Evolutionary conservation across 805 yeast species (phyloP).

Genomic region (Metschnikowia reukaufii): DNA sequence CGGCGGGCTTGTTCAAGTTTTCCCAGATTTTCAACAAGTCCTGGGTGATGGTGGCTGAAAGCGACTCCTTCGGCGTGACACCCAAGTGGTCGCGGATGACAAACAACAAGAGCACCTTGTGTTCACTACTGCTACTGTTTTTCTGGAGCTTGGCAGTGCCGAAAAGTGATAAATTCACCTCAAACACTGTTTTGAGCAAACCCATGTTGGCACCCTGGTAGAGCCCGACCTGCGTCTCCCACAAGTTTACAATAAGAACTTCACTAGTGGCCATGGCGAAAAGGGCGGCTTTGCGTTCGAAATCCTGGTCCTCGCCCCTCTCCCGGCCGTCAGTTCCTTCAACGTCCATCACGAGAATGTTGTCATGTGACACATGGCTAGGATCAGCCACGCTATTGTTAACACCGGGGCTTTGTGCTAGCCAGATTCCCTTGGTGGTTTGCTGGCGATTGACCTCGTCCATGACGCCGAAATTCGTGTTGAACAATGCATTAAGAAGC

Average conservation of each 20-base stretch:
- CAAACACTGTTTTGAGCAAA: conserved; percentile 89
- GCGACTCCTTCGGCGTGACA: conserved; percentile 72
- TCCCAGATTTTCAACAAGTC: conserved; percentile 83
- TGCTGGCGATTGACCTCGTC: conserved; percentile 82
- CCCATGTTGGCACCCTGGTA: conserved; percentile 99
- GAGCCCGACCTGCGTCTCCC: conserved; percentile 97
- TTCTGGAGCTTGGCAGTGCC: conserved; percentile 46
- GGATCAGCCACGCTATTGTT: conserved; percentile 12
- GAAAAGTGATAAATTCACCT: conserved; percentile 85
- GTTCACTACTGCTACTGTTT: conserved; percentile 30
- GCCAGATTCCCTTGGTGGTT: conserved; percentile 58
- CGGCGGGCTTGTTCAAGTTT: conserved; percentile 69
- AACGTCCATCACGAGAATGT: conserved; percentile 87
- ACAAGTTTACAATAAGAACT: conserved; percentile 83
- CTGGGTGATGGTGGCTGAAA: conserved; percentile 63
- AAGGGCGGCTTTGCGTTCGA: conserved; percentile 92
- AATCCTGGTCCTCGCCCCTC: conserved; percentile 97
- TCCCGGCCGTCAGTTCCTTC: conserved; percentile 99
- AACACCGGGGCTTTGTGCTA: conserved; percentile 40
- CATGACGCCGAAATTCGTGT: conserved; percentile 86
- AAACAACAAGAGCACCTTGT: conserved; percentile 71
- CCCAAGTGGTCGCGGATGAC: conserved; percentile 94
- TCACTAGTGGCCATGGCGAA: conserved; percentile 94
- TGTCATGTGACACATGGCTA: conserved; percentile 20
- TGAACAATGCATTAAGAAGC: conserved; percentile 78